Evolutionary conservation across 192 early-diverging fungal species (phyloP).

Genomic region (Entrophospora sp.): DNA sequence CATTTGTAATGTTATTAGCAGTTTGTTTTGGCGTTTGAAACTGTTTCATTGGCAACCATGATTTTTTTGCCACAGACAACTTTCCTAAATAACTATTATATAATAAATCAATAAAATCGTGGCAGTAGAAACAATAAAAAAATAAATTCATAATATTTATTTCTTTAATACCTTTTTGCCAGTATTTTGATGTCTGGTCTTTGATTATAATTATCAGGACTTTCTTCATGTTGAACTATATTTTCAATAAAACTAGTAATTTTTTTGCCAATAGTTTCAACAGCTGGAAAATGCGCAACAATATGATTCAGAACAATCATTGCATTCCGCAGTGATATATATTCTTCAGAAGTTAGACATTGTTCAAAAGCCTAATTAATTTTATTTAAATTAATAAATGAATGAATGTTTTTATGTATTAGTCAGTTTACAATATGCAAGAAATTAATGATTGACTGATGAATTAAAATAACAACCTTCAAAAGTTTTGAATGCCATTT

Average conservation of each 20-base stretch:
- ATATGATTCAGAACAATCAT: constrained; percentile 64
- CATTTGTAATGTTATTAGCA: neutral
- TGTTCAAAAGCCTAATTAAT: constrained; percentile 28
- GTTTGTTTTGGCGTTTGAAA: constrained; percentile 1
- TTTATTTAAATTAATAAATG: too few species aligned
- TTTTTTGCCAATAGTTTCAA: constrained; percentile 42
- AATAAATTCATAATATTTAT: too few species aligned
- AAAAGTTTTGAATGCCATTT: constrained; percentile 68
- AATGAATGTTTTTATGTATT: too few species aligned
- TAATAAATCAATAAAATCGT: too few species aligned
- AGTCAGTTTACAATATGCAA: too few species aligned
- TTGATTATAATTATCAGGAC: too few species aligned
- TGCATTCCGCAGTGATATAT: constrained; percentile 65
- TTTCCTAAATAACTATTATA: too few species aligned
- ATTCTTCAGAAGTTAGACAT: constrained; percentile 51
- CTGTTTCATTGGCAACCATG: too few species aligned
- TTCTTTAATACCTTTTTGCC: constrained; percentile 50
- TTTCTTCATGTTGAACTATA: constrained; percentile 45
- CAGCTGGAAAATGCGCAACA: constrained; percentile 50
- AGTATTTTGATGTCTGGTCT: constrained; percentile 70
- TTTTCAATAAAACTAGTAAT: constrained; percentile 35
- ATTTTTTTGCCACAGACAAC: too few species aligned
- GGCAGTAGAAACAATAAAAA: too few species aligned
- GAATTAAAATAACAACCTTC: too few species aligned
- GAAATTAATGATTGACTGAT: too few species aligned